Base-by-base conservation (phyloP, 495 filamentous ascomycete genomes). In the Talaromyces liani region DNA sequence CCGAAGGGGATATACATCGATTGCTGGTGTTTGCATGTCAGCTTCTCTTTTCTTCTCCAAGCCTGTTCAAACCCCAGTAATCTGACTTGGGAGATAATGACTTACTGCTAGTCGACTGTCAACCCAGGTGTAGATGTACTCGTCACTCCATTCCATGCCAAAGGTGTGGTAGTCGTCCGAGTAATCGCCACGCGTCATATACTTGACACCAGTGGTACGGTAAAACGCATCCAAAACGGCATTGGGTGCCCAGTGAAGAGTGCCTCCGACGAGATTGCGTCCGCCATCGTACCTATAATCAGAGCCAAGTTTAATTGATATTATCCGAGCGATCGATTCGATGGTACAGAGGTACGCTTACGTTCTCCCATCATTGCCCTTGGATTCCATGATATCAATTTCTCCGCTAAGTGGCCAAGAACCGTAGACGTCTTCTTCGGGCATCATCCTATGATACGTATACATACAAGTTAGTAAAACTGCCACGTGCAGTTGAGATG, bases 81-180 rank as follows among this genome's bases (percentile, higher is more conserved):
- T 31, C 29, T 31, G 29, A 31, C 3, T 31, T 7, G 29, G 33
- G 1, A 33, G 20, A 36, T 1, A 20, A 22, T 2, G 33, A 62
- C 60, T 29, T 24, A 62, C 60, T 33, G 47, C 60, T 12, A 94
- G 82, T n/a, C 88, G 86, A 25, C 85, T 88, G 77, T 95, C 85
- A 74, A 95, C 82, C 72, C 91, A 95, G 39, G 90, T 91, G 73
- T 92, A 93, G 54, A 95, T 79, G 73, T 95, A 93, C 70, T 92
- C 92, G 56, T 92, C 85, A 62, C 85, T 89, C 91, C 91, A 95
- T 73, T 94, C 91, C 14, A 95, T 67, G 10, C 91, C 91, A 66
- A 85, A 95, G 0, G 83, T 90, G 73, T 95, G 87, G 34, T 60
- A 68, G 18, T 63, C 65, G 20, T 66, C 61, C 33, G 59, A 49